A percentile compares a stretch with the other conserved stretches of the same genome.
Conservation (phyloP, 2,329 filamentous ascomycete species). For the Colletotrichum aenigma region DNA sequence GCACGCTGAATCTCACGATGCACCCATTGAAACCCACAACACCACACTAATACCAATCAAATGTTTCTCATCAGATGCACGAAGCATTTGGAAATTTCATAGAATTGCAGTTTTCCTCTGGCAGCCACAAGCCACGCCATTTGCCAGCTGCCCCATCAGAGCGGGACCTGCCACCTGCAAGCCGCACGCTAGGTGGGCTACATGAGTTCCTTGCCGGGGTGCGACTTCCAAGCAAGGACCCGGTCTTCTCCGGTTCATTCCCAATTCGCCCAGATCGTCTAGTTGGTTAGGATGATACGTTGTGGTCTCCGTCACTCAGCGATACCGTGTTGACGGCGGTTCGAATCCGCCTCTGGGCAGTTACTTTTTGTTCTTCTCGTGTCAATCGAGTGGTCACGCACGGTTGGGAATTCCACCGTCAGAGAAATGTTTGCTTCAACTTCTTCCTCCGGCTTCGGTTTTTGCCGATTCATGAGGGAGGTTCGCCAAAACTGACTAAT, state of each 20-base stretch:
- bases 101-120: not conserved
- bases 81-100: not conserved
- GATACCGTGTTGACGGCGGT: conserved; percentile 21
- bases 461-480: not conserved
- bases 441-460: not conserved
- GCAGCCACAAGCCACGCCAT: not conserved
- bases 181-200: not conserved
- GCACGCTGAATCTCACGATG: not conserved
- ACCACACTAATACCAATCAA: not conserved
- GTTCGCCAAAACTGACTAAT: not conserved
- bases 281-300: conserved; percentile 22
- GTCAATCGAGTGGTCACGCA: not conserved
- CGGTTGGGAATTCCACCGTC: not conserved
- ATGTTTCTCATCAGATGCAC: not conserved
- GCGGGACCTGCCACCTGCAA: not conserved
- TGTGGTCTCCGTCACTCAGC: conserved; percentile 17
- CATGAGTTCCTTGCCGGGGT: not conserved
- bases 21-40: not conserved
- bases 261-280: conserved; percentile 16
- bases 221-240: not conserved
- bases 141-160: not conserved
- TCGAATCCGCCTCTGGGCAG: conserved; percentile 22
- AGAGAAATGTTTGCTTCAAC: not conserved
- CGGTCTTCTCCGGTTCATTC: not conserved
- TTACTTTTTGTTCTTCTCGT: not conserved